Percentiles rank a stretch among this genome's conserved stretches.
Evolutionary conservation across 805 yeast species (phyloP).

Genomic region (Wickerhamomyces queroliae): DNA sequence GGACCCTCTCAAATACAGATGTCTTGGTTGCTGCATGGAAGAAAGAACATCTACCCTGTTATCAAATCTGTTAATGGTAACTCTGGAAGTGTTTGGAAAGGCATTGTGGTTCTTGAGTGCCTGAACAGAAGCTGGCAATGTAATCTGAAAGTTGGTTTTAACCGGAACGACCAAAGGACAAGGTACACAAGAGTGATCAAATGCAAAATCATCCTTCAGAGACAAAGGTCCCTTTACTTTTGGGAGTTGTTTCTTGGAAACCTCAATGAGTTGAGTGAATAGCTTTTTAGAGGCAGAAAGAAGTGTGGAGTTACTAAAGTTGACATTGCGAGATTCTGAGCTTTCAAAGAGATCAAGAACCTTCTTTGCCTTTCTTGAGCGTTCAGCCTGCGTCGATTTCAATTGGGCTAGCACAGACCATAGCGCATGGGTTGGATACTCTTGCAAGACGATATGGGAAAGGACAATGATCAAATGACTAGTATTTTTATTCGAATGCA

Average conservation of each 20-base stretch:
- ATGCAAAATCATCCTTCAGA: slow-evolving; percentile 34
- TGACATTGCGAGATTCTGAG: slow-evolving; percentile 16
- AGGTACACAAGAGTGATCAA: slow-evolving; percentile 36
- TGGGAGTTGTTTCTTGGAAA: slow-evolving; percentile 17
- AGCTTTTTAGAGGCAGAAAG: slow-evolving; percentile 19
- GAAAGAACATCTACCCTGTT: slow-evolving; percentile 63
- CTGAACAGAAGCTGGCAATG: slow-evolving; percentile 48
- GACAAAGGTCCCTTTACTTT: slow-evolving; percentile 16
- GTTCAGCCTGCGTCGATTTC: slow-evolving; percentile 46
- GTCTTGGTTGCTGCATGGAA: slow-evolving; percentile 85
- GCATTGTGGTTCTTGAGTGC: slow-evolving; percentile 37
- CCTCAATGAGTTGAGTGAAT: slow-evolving; percentile 21
- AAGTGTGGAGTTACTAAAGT: slow-evolving; percentile 11
- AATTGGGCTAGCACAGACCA: slow-evolving; percentile 76
- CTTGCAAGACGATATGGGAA: slow-evolving; percentile 46
- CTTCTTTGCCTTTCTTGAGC: slow-evolving; percentile 40
- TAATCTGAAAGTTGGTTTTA: slow-evolving; percentile 59
- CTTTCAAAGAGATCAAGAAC: slow-evolving; percentile 29
- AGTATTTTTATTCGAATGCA: slow-evolving; percentile 54
- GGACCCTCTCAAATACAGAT: slow-evolving; percentile 68
- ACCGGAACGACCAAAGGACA: slow-evolving; percentile 68
- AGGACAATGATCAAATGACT: slow-evolving; percentile 51
- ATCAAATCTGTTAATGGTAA: slow-evolving; percentile 59
- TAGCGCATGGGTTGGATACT: slow-evolving; percentile 78
- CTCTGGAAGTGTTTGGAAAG: slow-evolving; percentile 35